Base-by-base conservation (phyloP, 2,329 filamentous ascomycete species). In the Pseudogymnoascus sp. region DNA sequence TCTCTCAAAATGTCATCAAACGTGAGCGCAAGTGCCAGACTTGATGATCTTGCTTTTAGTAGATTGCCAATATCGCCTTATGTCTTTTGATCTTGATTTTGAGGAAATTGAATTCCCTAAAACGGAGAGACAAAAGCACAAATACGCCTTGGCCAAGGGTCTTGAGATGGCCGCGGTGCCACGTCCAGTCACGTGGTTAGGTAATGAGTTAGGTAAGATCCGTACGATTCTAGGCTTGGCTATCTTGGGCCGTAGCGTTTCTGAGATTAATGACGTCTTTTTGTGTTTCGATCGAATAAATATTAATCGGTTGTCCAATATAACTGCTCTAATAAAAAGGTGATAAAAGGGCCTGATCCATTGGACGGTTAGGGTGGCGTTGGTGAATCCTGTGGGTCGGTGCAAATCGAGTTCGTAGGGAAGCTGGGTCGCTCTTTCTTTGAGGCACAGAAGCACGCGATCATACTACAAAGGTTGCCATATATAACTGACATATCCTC, bases 271-370 rank as follows among this genome's bases (percentile, higher is more conserved):
- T 55, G 49, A 55, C 49, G 49, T 55, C 49, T 19, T 55, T 33
- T 55, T 31, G 49, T 55, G 49, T 55, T 55, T 55, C 26, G 26
- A 55, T 55, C 10, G 11, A 33, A 55, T 55, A 55, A 19, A 55
- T 55, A 33, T 33, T 33, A 19, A 55, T 55, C 49, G 26, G 49
- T 55, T 33, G 49, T 55, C 49, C 49, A 55, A 55, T 55, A 33
- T 55, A 55, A 55, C 49, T 55, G 49, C 49, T 55, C 49, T 55
- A 55, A 55, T 55, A 55, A 55, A 55, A 55, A 55, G 49, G 49
- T 33, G 49, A 55, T 55, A 55, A 33, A 33, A 19, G 1, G 29
- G 49, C n/a, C 26, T 19, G n/a, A 10, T 55, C 11, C 49, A 55
- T 55, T 55, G 29, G 49, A 55, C 19, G 26, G 16, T 55, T 31